Evolutionary conservation across 148 eudicot genomes (phyloP), one percentile per base, ranked within the genome.

Genomic region (Beta vulgaris): DNA sequence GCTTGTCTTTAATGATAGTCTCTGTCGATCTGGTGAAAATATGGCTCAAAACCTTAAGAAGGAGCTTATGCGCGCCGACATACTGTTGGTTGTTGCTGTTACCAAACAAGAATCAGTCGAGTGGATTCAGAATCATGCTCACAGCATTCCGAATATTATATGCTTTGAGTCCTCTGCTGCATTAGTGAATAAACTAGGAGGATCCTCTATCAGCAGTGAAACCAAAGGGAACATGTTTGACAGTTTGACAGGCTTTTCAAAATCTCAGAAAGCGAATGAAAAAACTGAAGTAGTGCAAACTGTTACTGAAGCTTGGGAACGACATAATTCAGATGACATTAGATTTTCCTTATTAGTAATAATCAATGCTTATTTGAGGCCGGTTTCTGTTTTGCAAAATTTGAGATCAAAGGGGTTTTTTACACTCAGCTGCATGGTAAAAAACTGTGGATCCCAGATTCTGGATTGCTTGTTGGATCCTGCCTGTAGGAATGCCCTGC

Each of bases 291-390:
- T 89, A 25, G 78, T 81, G 63, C 69, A 57, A 76, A 86, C 97
- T 42, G 78, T 92, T 54, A 77, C 79, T 14, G 92, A 91, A 71
- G 92, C 98, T 54, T 96, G 99, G 99, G 84, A 86, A 54, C 83
- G 99, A 58, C 84, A 86, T 71, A 96, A 91, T 68, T 92, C 98
- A 15, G 98, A 96, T 78, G 99, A 96, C 80, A 91, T 96, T 73
- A 81, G 97, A 81, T 96, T 96, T 84, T 88, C 91, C 54, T 80
- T 96, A 65, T 78, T 92, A 68, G 91, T 96, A 37, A 83, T 96
- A 68, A 84, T 92, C 60, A 96, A 92, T 73, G 92, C 97, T 49
- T 95, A 88, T 77, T 82, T 95, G 80, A 90, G 80, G 68, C 97
- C 97, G 5, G 96, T 95, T 74, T 82, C 94, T 4, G 78, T 81